Conservation (phyloP, 176 grass and related monocot species). For the Phyllostachys edulis region DNA sequence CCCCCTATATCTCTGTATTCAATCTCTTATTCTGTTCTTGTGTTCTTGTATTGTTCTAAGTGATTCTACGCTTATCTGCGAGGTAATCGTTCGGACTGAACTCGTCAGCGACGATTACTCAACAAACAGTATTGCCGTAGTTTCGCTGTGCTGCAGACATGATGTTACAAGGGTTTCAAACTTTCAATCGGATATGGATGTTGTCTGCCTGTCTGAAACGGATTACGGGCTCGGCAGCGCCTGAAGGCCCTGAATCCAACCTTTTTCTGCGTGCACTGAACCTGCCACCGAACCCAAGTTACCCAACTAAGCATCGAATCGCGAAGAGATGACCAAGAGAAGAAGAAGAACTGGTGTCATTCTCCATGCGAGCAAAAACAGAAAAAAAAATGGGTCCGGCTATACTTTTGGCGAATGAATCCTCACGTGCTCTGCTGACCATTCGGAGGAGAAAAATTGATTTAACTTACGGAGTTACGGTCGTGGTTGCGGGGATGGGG, state of each 20-base stretch:
- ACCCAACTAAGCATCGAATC: neutral
- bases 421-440: slow-evolving; percentile 46
- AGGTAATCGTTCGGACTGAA: no score
- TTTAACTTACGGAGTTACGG: neutral
- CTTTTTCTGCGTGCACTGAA: neutral
- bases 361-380: neutral
- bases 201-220: neutral
- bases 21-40: no score
- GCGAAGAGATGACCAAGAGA: neutral
- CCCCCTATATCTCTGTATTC: no score
- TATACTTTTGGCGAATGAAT: slow-evolving; percentile 10
- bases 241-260: no score
- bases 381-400: neutral
- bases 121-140: no score
- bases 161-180: no score
- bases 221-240: neutral
- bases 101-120: no score
- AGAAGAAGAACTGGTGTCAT: neutral
- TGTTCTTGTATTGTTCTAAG: no score
- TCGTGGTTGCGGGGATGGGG: neutral
- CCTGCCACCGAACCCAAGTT: neutral
- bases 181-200: neutral
- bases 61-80: no score
- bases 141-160: no score
- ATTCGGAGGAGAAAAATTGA: neutral